phyloP scores from a whole-genome alignment of 2,329 filamentous ascomycete genomes.

The Colletotrichum shisoi region DNA sequence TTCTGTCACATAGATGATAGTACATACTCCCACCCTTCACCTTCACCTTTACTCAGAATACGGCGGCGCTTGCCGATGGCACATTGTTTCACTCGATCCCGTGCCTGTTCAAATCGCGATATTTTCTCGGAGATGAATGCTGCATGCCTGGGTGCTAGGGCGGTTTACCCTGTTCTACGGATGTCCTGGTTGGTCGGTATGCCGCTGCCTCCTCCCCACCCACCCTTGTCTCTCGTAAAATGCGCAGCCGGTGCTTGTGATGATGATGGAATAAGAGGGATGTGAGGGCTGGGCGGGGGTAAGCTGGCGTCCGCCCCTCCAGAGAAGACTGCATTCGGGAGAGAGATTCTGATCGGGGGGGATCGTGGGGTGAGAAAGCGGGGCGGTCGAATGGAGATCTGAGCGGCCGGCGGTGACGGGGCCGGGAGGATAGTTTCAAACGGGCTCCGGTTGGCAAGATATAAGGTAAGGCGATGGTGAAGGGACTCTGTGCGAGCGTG shows the following conservation, averaged over 20 bases:
- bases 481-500: background rate
- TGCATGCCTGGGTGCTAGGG: slow-evolving; percentile 22
- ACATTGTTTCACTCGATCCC: slow-evolving; percentile 29
- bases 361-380: slow-evolving; percentile 18
- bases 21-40: slow-evolving; percentile 5
- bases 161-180: background rate
- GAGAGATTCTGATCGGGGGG: slow-evolving; percentile 1
- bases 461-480: background rate
- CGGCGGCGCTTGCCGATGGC: slow-evolving; percentile 11
- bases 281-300: slow-evolving; percentile 13
- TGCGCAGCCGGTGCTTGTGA: slow-evolving; percentile 12
- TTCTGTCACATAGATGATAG: background rate
- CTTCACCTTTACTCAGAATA: slow-evolving; percentile 14
- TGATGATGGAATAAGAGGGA: slow-evolving; percentile 12
- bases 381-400: slow-evolving; percentile 16
- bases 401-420: slow-evolving; percentile 32
- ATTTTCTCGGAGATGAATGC: slow-evolving; percentile 28
- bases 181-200: background rate
- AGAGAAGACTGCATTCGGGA: slow-evolving; percentile 6
- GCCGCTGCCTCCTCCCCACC: background rate
- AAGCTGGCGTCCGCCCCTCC: background rate
- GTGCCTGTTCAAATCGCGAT: slow-evolving; percentile 32
- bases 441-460: background rate
- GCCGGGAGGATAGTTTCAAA: background rate
- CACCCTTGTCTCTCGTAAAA: background rate